Evolutionary conservation across 495 filamentous ascomycete genomes (phyloP), one percentile per base, ranked within the genome.

Genomic region (Aspergillus nidulans): DNA sequence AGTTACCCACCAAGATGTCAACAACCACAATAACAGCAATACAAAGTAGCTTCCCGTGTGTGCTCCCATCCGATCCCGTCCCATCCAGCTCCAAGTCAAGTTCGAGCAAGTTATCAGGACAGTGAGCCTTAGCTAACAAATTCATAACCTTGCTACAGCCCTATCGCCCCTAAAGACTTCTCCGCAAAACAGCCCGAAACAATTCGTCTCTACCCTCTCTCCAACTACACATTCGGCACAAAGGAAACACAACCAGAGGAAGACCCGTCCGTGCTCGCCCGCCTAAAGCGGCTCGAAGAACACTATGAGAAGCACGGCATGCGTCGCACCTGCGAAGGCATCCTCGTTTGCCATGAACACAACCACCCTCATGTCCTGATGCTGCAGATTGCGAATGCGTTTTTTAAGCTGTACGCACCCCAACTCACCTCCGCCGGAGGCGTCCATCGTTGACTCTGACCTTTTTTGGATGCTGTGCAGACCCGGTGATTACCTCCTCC

Each of bases 171-270:
- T 26, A 86, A 86, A 46, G 70, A 81, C 50, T 98, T 98, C 81
- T 88, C 89, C 63, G 85, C 79, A 38, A 89, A 92, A 67, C 94
- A 98, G 73, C 90, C 94, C 34, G 76, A 85, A 56, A 92, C 91
- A 1, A 92, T 98, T 61, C 90, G 91, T 49, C 81, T 98, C 7
- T 98, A 92, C 69, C 94, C 94, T 18, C 81, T 98, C 25, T 95
- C 90, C 60, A 97, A 97, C 77, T 97, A 98, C 79, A 97, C 92
- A 36, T 97, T 98, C 68, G 92, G 92, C 52, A 95, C 92, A 16
- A 98, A 98, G 72, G 94, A 97, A 75, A 92, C 85, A 9, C 94
- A 98, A 69, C 94, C 94, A 2, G 94, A 98, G 72, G 94, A 98
- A 71, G 94, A 98, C 66, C 92, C 92, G 3, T 95, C 90, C 3